phyloP scores from a whole-genome alignment of 306 rosid genomes.

The Cucurbita pepo region DNA sequence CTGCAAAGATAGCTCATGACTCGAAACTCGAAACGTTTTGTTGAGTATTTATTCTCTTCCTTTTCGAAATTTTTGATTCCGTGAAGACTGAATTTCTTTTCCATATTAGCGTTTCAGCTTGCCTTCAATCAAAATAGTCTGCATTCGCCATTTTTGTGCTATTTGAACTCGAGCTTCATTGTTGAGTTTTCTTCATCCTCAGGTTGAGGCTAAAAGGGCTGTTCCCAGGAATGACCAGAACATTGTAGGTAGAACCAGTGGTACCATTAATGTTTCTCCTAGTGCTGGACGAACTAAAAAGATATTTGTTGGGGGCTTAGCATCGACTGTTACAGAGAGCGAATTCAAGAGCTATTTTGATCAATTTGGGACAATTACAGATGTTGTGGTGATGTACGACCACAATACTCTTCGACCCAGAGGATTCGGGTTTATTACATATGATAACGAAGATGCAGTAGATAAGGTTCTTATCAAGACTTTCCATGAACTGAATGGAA shows the following conservation, averaged over 20 bases:
- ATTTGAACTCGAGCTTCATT: background rate
- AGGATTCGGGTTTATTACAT: constrained; percentile 93
- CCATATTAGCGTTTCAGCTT: background rate
- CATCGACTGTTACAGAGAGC: constrained; percentile 89
- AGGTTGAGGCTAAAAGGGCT: constrained; percentile 99
- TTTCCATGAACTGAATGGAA: constrained; percentile 89
- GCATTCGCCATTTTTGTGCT: background rate
- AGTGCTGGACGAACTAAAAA: constrained; percentile 87
- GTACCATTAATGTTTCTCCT: constrained; percentile 82
- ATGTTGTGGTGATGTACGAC: constrained; percentile 99
- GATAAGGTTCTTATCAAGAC: constrained; percentile 75
- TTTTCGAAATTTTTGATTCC: background rate
- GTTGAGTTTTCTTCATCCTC: constrained; percentile 12
- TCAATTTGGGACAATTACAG: constrained; percentile 92
- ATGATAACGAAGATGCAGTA: constrained; percentile 94
- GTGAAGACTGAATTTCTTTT: background rate
- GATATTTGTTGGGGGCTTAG: constrained; percentile 97
- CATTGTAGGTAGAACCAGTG: constrained; percentile 52
- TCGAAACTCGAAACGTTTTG: background rate
- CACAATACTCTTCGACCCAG: constrained; percentile 97
- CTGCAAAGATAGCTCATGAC: background rate
- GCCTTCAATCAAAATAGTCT: background rate
- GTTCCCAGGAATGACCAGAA: constrained; percentile 97
- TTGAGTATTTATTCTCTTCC: background rate
- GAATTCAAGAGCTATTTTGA: constrained; percentile 90